Evolutionary conservation across 2,329 filamentous ascomycete genomes (phyloP), one percentile per base, ranked within the genome.

Genomic region (Aureobasidium mangrovei): DNA sequence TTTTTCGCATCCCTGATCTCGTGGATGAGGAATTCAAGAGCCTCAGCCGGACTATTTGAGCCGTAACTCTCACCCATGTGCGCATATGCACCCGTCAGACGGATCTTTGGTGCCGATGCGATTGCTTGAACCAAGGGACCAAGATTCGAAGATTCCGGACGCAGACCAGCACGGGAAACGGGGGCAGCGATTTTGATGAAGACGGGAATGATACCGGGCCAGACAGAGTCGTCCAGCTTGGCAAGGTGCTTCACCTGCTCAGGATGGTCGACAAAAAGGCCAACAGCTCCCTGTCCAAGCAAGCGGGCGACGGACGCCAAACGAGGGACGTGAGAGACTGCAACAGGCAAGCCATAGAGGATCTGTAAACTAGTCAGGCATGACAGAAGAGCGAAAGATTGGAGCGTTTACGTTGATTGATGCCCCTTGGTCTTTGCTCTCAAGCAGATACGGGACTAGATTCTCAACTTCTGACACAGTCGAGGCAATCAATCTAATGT

Each of bases 141-240:
- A 57, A 80, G 77, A 2, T 67, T 68, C 0, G 68, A 60, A 0
- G 79, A 78, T 5, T 70, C 65, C 0, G 80, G 77, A 1, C 73
- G 63, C 0, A 89, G 74, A 24, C 88, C 88, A 0, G 87, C 86
- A 12, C 88, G 82, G 62, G 82, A 76, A 60, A 82, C 82, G 8
- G 86, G 85, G 48, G 86, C 83, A 65, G 91, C 86, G 38, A 91
- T 79, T 62, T 91, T 91, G 62, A 91, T 72, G 63, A 83, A 87
- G 10, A 86, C 72, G 0, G 73, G 74, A 3, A 82, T 78, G 1
- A 70, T 66, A 44, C 72, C 69, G 12, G 64, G 69, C 48, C 75
- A 77, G 1, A 74, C 72, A 1, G 69, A 61, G 2, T 60, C 57
- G 2, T 49, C 46, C 32, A 48, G 28, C 7, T 43, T 44, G 3